A percentile compares a stretch with the other conserved stretches of the same genome.
Conservation (phyloP, 139 green algal species). For the Gonium pectorale region DNA sequence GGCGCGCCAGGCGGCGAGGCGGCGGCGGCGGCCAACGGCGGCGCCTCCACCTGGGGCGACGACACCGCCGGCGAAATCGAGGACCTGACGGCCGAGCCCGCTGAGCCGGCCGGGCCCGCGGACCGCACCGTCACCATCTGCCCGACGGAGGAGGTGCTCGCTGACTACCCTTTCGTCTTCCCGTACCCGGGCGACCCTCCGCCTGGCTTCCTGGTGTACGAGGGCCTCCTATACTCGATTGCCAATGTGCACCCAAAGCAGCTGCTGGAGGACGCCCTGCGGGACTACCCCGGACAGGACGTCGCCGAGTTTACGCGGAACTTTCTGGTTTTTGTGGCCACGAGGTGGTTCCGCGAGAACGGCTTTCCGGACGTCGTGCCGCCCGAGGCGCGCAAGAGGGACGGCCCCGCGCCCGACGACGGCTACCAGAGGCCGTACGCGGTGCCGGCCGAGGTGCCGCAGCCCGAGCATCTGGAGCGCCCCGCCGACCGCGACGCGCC, state of each 20-base stretch:
- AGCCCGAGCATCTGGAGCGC: too few species aligned
- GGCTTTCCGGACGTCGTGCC: too few species aligned
- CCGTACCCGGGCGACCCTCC: too few species aligned
- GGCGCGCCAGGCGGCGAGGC: not conserved
- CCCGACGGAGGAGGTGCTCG: too few species aligned
- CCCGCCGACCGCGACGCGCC: too few species aligned
- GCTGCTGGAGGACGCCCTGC: not conserved
- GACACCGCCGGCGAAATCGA: too few species aligned
- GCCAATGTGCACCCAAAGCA: too few species aligned
- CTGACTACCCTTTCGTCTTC: not conserved
- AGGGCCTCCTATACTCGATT: conserved; percentile 2
- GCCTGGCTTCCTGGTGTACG: not conserved
- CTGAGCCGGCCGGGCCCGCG: too few species aligned
- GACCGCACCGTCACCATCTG: too few species aligned
- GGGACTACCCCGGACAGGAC: not conserved
- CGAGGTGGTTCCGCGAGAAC: not conserved
- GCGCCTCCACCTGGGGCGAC: not conserved
- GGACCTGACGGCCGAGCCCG: not conserved
- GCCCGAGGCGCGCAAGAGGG: not conserved
- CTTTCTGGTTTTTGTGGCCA: not conserved
- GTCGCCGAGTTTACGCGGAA: not conserved
- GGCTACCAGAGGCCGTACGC: not conserved
- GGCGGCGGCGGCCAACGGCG: not conserved
- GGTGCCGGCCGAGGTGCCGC: not conserved
- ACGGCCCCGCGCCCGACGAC: not conserved